Evolutionary conservation across 2,329 filamentous ascomycete genomes (phyloP), one percentile per base, ranked within the genome.

Genomic region (Rutstroemia sp.): DNA sequence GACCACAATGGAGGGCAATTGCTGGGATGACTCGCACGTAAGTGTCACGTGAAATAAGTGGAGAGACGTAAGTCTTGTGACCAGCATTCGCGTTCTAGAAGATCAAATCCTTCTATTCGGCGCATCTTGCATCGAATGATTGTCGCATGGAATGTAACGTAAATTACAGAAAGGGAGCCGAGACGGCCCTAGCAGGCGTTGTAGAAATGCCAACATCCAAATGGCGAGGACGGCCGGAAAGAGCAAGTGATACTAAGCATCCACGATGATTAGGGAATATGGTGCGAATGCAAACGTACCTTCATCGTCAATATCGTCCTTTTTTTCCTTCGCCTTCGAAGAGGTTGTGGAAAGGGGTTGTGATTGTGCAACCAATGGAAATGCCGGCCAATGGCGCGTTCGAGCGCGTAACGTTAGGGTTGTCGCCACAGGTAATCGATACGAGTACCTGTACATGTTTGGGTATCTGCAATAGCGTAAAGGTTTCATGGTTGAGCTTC

Each of bases 321-420:
- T 34, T 34, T 34, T 34, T 10, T 34, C 30, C 10, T 34, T 34
- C 10, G 30, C 30, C 30, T 12, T 34, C 8, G 30, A 34, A 4
- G 30, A 9, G 30, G 30, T 34, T 9, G 8, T 34, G 30, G 30
- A 34, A 34, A 34, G 39, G 17, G 16, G 17, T 23, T 14, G 34
- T 14, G 27, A 36, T 40, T 52, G 54, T 56, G 40, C 7, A 17
- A 56, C 17, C 23, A 21, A 16, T 17, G 54, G 30, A 16, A 44
- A n/a, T 42, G 48, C 19, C 52, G 54, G 30, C 54, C 54, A 52
- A 56, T 42, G 8, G 48, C 54, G 48, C 36, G 36, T 50, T 16
- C 38, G 38, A 44, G 36, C 38, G 38, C 47, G 53, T 25, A 45
- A 34, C 23, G 19, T 39, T 45, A 17, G 10, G 4, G 38, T 6